These are phyloP conservation scores for Rhodotorula babjevae DNA, from an alignment of 768 basidiomycete species.

Conservation along the genomic window DNA sequence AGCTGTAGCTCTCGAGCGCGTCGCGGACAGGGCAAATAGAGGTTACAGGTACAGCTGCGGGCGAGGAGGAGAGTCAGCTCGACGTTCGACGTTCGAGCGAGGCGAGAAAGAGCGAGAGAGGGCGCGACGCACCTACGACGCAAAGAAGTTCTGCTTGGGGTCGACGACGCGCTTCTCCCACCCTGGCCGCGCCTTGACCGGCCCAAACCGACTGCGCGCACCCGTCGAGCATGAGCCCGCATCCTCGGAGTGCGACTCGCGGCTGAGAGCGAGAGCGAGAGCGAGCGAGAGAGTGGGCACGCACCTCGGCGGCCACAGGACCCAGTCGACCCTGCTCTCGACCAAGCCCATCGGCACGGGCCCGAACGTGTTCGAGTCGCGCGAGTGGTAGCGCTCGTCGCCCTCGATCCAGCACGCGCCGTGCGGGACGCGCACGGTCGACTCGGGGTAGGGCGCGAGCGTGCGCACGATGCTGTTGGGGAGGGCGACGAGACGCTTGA, in stretches of 20 bases:
- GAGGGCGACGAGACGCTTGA: constrained; percentile 43
- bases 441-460: constrained; percentile 22
- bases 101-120: neutral
- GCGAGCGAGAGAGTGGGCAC: too few species aligned
- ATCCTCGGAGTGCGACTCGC: too few species aligned
- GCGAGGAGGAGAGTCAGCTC: too few species aligned
- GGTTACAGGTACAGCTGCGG: neutral
- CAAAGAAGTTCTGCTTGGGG: neutral
- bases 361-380: constrained; percentile 41
- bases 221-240: accelerated
- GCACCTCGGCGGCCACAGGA: constrained; percentile 34
- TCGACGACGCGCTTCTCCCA: constrained; percentile 28
- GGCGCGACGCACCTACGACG: neutral
- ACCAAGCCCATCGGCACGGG: constrained; percentile 37
- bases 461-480: constrained; percentile 40
- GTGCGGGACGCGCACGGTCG: constrained; percentile 23
- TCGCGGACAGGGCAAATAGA: neutral
- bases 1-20: neutral
- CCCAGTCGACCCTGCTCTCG: constrained; percentile 29
- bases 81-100: too few species aligned
- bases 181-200: constrained; percentile 9
- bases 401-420: constrained; percentile 42
- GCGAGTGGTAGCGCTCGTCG: constrained; percentile 40
- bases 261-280: neutral
- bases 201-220: constrained; percentile 20